A percentile compares a stretch with the other conserved stretches of the same genome.
Conservation (phyloP, 2,329 filamentous ascomycete genomes). For the Fusarium acutatum region DNA sequence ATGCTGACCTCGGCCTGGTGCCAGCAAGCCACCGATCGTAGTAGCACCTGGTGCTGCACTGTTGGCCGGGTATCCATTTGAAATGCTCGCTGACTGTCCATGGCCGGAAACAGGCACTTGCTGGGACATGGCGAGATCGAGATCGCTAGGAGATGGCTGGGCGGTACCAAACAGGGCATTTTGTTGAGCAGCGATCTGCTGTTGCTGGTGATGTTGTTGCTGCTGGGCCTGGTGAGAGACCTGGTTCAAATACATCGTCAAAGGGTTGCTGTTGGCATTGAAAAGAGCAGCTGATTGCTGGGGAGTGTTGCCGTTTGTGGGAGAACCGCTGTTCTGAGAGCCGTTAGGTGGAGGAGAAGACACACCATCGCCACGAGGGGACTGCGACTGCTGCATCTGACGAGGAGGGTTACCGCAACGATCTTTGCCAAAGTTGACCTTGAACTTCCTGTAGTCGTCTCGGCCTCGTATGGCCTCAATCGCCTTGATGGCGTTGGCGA, state of each 20-base stretch:
- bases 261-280: conserved; percentile 84
- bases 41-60: conserved; percentile 65
- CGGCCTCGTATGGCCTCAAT: conserved; percentile 95
- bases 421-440: conserved; percentile 99
- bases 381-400: conserved; percentile 77
- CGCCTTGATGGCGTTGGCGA: conserved; percentile 98
- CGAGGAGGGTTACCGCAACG: conserved; percentile 95
- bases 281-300: conserved; percentile 77
- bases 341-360: conserved; percentile 67
- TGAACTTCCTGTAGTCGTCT: conserved; percentile 98
- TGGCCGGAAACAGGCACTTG: conserved; percentile 70
- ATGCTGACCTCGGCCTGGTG: conserved; percentile 72
- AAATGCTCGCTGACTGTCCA: conserved; percentile 72
- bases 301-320: conserved; percentile 63
- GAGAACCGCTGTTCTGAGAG: conserved; percentile 67
- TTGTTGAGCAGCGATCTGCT: conserved; percentile 78
- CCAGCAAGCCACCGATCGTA: conserved; percentile 79
- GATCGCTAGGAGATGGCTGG: conserved; percentile 65
- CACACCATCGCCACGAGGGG: conserved; percentile 70
- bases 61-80: conserved; percentile 68
- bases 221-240: conserved; percentile 76
- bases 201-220: conserved; percentile 79
- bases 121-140: conserved; percentile 66
- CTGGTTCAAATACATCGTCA: conserved; percentile 93
- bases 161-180: conserved; percentile 82